A percentile compares a stretch with the other conserved stretches of the same genome.
phyloP scores from a whole-genome alignment of 176 grass and related monocot species.

The Alloteropsis semialata region DNA sequence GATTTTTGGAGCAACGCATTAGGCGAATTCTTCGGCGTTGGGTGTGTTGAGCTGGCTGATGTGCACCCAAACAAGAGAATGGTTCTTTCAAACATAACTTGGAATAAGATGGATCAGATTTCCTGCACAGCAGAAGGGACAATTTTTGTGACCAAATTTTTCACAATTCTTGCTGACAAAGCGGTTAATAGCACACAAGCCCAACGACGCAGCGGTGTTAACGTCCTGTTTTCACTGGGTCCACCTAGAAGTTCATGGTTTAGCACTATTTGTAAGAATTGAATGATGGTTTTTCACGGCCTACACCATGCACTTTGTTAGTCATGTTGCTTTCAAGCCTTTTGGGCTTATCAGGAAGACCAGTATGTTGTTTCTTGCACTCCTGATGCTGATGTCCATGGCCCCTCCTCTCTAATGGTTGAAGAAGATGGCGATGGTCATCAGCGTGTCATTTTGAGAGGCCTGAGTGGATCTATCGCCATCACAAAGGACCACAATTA shows the following conservation, averaged over 20 bases:
- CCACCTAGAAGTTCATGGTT: not conserved
- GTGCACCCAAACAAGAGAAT: not conserved
- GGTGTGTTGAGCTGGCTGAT: not conserved
- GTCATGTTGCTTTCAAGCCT: not conserved
- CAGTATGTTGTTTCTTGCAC: conserved; percentile 10
- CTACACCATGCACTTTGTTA: not conserved
- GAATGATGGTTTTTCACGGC: not conserved
- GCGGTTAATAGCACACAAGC: not conserved
- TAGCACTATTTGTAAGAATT: not conserved
- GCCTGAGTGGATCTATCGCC: not conserved
- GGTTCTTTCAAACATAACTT: not conserved
- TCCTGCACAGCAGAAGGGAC: not conserved
- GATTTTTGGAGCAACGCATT: not conserved
- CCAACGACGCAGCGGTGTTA: accelerated
- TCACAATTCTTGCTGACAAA: not conserved
- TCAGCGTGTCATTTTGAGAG: not conserved
- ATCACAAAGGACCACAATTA: not conserved
- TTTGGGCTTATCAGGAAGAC: conserved; percentile 20
- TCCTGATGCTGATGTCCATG: not conserved
- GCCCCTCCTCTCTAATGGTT: not conserved
- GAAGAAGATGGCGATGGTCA: not conserved
- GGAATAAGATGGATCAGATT: not conserved
- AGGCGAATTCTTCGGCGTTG: not conserved
- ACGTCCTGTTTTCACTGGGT: not conserved
- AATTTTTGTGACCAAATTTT: not conserved